phyloP scores from a whole-genome alignment of 306 rosid species.

The Ceratonia siliqua region DNA sequence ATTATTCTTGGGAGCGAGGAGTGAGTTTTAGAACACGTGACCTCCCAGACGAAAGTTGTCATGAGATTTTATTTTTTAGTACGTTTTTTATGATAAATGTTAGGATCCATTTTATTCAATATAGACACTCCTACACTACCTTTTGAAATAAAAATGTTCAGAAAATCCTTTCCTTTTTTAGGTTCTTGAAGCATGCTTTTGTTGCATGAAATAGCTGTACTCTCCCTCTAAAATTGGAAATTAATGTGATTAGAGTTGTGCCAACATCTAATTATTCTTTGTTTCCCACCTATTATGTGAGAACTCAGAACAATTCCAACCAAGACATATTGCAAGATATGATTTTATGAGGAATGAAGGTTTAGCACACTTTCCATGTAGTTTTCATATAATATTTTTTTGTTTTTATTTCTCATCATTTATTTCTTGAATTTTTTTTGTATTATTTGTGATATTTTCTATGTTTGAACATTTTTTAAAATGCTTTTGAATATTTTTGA shows the following conservation, averaged over 20 bases:
- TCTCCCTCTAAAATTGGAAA: not conserved
- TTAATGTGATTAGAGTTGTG: not conserved
- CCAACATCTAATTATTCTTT: not conserved
- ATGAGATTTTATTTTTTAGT: slow-evolving; percentile 16
- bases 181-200: not conserved
- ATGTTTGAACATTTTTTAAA: no score
- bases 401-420: no score
- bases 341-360: not conserved
- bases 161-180: not conserved
- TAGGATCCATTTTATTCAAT: slow-evolving; percentile 25
- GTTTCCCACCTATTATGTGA: not conserved
- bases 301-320: not conserved
- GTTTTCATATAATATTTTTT: no score
- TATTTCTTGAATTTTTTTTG: no score
- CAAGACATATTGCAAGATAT: not conserved
- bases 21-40: slow-evolving; percentile 42
- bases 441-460: no score
- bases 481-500: no score
- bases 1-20: slow-evolving; percentile 47
- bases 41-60: slow-evolving; percentile 15
- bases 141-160: not conserved
- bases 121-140: not conserved
- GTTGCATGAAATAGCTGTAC: not conserved
- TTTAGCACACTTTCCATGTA: no score
- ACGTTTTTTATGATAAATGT: slow-evolving; percentile 14